Conservation (phyloP, 169 alveolate species). For the Eimeria falciformis region DNA sequence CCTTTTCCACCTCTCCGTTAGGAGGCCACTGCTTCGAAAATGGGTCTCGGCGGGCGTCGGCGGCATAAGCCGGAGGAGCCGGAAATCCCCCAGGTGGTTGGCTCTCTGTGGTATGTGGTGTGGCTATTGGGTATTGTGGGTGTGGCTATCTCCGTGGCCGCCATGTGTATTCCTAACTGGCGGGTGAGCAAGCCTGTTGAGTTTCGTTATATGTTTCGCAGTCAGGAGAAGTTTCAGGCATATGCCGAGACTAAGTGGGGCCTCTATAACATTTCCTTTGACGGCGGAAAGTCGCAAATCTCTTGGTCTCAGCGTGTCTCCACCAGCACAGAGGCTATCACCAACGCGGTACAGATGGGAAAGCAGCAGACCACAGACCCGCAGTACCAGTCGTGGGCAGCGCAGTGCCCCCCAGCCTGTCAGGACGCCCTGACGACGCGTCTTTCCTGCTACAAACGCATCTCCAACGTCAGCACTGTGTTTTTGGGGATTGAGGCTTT, state of each 20-base stretch:
- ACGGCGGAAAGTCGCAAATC: constrained; percentile 11
- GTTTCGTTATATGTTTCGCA: constrained; percentile 70
- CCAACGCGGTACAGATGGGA: constrained; percentile 45
- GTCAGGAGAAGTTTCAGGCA: constrained; percentile 4
- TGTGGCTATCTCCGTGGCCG: background rate
- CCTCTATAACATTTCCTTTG: constrained; percentile 55
- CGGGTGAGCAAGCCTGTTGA: background rate
- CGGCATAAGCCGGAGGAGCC: background rate
- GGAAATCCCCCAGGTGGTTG: background rate
- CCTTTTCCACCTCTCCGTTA: too few species aligned
- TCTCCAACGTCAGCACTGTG: constrained; percentile 38
- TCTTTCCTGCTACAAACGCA: constrained; percentile 59
- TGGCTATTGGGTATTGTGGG: background rate
- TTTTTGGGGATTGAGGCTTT: constrained; percentile 13
- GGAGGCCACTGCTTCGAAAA: too few species aligned
- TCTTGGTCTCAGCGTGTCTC: constrained; percentile 59
- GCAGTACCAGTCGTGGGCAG: constrained; percentile 73
- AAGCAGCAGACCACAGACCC: constrained; percentile 52
- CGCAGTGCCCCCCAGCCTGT: constrained; percentile 76
- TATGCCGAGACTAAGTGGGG: constrained; percentile 43
- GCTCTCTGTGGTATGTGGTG: constrained; percentile 34
- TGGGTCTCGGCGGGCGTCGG: constrained; percentile 66
- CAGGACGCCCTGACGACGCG: constrained; percentile 75
- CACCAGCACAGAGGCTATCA: constrained; percentile 5
- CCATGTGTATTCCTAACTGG: constrained; percentile 45